Percentiles rank a stretch among this genome's conserved stretches.
Conservation (phyloP, 345 rosid genomes). For the Gossypium arboreum region DNA sequence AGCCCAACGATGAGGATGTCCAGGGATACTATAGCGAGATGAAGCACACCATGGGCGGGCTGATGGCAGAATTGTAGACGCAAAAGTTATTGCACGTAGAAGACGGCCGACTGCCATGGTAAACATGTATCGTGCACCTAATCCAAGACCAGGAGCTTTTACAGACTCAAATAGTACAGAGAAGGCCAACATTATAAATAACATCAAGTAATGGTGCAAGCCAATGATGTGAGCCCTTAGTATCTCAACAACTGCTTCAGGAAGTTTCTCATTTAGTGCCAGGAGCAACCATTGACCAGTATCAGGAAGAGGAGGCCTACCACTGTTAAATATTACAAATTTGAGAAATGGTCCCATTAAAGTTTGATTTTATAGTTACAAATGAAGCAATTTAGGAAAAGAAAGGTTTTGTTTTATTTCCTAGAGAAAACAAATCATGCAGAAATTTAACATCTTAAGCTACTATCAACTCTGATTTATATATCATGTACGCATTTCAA, state of each 20-base stretch:
- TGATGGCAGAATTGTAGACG: constrained; percentile 87
- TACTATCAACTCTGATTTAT: not conserved
- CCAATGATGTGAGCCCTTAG: constrained; percentile 82
- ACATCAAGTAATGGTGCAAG: constrained; percentile 82
- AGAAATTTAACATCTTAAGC: constrained; percentile 1
- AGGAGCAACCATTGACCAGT: constrained; percentile 91
- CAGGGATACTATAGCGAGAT: constrained; percentile 58
- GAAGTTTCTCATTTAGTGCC: constrained; percentile 83
- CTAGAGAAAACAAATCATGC: constrained; percentile 5
- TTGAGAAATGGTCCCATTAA: constrained; percentile 17
- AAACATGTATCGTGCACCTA: constrained; percentile 87
- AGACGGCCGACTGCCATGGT: constrained; percentile 92
- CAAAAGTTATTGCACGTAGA: constrained; percentile 80
- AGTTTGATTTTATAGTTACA: constrained; percentile 1
- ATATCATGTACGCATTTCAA: not conserved
- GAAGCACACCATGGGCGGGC: constrained; percentile 94
- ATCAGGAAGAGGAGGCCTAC: constrained; percentile 78
- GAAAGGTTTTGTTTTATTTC: not conserved
- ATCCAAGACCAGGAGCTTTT: constrained; percentile 87
- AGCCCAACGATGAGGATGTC: constrained; percentile 82
- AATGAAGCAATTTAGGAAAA: constrained; percentile 6
- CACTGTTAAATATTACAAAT: constrained; percentile 44
- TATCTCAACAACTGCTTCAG: constrained; percentile 56
- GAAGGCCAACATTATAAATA: constrained; percentile 85
- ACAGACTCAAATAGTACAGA: constrained; percentile 78